A percentile compares a stretch with the other conserved stretches of the same genome.
phyloP scores from a whole-genome alignment of 331 rosid genomes.

The Quercus lobata region DNA sequence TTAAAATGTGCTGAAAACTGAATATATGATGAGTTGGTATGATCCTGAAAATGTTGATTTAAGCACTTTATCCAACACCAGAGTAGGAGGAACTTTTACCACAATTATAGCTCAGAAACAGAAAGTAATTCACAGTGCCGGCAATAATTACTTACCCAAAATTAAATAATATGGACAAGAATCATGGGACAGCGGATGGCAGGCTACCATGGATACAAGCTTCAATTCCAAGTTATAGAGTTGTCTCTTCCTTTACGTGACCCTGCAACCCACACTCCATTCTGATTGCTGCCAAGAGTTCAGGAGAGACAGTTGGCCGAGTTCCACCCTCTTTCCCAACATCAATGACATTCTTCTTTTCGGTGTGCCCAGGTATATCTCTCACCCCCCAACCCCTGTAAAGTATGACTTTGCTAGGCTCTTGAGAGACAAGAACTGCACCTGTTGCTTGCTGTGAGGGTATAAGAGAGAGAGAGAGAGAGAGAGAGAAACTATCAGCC shows the following conservation, averaged over 20 bases:
- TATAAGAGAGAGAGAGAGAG: slow-evolving; percentile 6
- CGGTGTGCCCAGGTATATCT: slow-evolving; percentile 19
- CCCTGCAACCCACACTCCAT: slow-evolving; percentile 71
- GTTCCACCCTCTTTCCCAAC: slow-evolving; percentile 16
- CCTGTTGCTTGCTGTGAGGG: slow-evolving; percentile 79
- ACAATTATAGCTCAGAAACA: neutral
- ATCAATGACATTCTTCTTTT: slow-evolving; percentile 16
- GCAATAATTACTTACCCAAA: too few species aligned
- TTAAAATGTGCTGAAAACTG: neutral
- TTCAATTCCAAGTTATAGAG: neutral
- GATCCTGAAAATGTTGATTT: neutral
- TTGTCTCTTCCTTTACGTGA: slow-evolving; percentile 16
- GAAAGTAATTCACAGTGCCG: too few species aligned
- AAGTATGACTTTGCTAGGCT: slow-evolving; percentile 81
- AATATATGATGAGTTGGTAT: neutral
- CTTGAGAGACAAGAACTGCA: slow-evolving; percentile 78
- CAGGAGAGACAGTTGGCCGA: slow-evolving; percentile 49
- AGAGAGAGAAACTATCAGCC: slow-evolving; percentile 1
- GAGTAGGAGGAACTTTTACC: neutral
- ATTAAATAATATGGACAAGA: neutral
- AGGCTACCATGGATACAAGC: neutral
- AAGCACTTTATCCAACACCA: neutral
- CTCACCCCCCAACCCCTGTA: slow-evolving; percentile 89
- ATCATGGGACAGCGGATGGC: neutral
- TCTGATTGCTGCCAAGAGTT: slow-evolving; percentile 84